Evolutionary conservation across 768 basidiomycete genomes (phyloP), one percentile per base, ranked within the genome.

Genomic region (Holtermannia corniformis): DNA sequence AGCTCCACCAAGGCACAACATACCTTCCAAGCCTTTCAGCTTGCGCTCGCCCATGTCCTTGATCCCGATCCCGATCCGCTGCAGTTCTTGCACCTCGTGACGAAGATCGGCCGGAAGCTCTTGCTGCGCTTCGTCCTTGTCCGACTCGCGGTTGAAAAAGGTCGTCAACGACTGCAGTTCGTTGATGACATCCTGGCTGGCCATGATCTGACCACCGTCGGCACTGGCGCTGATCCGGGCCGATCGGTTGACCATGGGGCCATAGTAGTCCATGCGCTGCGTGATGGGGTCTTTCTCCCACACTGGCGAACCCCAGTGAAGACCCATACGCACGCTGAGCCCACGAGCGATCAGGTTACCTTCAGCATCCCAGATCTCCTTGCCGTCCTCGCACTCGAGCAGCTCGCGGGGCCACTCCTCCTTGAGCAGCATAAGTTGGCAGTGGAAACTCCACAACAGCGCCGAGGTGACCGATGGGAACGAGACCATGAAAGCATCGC

Each of bases 401-500:
- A 99, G 86, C 72, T 96, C 93, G 64, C 85, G 70, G 1, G 95
- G 95, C 95, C 95, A 99, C 12, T 81, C 73, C 55, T 86, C 83
- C 25, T 83, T 76, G 22, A 97, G 76, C 11, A 99, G 77, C 62
- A 86, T 81, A 24, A 82, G 74, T 70, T 97, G 95, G 16, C 91
- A 86, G 25, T 80, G 82, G 64, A 95, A 76, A 60, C 84, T 85
- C 86, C 89, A 99, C 78, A 89, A 83, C 16, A 96, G 73, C 0
- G 89, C 95, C 0, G 86, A 79, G 1, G 89, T 77, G 12, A 89
- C 80, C 1, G 83, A 87, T 2, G 88, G 86, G 79, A 99, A 99
- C 20, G 93, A 89, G 49, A 91, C 91, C 87, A 99, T 92, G 77
- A 99, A 99, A 0, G 93, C 83, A 65, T 97, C 95, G 24, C 95